Evolutionary conservation across 495 filamentous ascomycete species (phyloP), one percentile per base, ranked within the genome.

Genomic region (Xylaria sp.): DNA sequence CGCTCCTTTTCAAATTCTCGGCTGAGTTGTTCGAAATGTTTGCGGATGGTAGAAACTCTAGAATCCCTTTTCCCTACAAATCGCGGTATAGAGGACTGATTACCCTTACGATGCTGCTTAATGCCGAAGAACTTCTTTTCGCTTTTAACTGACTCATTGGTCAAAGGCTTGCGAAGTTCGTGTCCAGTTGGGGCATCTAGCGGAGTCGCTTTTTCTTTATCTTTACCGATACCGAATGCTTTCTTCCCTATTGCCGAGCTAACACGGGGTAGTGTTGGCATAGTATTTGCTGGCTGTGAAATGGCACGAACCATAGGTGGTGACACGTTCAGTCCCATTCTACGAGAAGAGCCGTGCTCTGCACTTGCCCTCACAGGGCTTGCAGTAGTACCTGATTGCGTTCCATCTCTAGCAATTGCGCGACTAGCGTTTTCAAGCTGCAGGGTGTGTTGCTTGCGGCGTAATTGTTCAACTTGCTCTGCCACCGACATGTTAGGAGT

Each of bases 1-100:
- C 97, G 86, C 82, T 98, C 95, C 77, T 94, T 97, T 76, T 99
- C 95, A 73, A 99, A 98, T 74, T 99, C 97, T 7, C 95, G 91
- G 69, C 93, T 97, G 43, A 99, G 81, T 76, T 98, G 94, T 78
- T 99, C 97, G 75, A 98, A 98, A 79, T 98, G 97, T 75, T 93
- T 94, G 17, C 97, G 94, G 40, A 98, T 86, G 6, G 88, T 93
- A 6, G 93, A 94, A 1, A 99, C 97, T 62, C 91, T 92, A 1
- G 90, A 86, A 62, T 91, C 89, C 53, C 87, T 91, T 71, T 85
- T 88, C 19, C 83, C 87, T 43, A 97, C 89, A 57, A 95, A 97
- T 24, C 96, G 90, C 33, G 97, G 97, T 69, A 99, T 98, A 40
- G 93, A 85, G 7, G 95, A 97, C 43, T 91, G 88, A 3, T 85